Base-by-base conservation (phyloP, 2,329 filamentous ascomycete genomes). In the Aureobasidium sp. region DNA sequence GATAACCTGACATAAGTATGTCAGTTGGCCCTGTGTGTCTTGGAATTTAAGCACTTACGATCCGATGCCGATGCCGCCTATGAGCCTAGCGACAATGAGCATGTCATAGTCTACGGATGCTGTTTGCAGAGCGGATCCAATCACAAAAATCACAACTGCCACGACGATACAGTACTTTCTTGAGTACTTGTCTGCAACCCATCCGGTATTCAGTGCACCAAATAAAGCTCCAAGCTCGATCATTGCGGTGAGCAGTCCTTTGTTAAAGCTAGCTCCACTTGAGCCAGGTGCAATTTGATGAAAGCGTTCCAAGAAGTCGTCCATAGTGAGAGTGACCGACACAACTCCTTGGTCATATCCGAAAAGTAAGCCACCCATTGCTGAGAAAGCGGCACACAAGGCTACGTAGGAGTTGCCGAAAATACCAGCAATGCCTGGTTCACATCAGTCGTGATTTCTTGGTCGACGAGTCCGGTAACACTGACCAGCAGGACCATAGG, bases 121-220 rank as follows among this genome's bases (percentile, higher is more conserved):
- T 15, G 80, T 81, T 67, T 84, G 81, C 8, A 84, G 66, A 1
- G 78, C 70, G 5, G 79, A 79, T 0, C 81, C 81, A 41, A 83
- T 55, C 0, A 76, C 79, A 66, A 84, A 83, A 37, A 83, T 75
- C 10, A 72, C 66, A 4, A 82, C 80, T 5, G 79, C 80, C 2
- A 82, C 75, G 1, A 81, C 66, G 44, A 84, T 81, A 3, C 79
- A 78, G 64, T 79, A 80, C 59, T 81, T 80, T 41, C 81, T 72
- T 5, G 79, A 82, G 39, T 82, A 76, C 65, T 76, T 78, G 64
- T 83, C 81, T 1, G 80, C 80, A 39, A 82, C 74, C 72, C 76
- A 82, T 5, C 77, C 78, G 62, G 78, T 75, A 41, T 77, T 79
- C 23, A 80, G 60, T 3, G 77, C 77, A 57, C 51, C 75, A 3